phyloP scores from a whole-genome alignment of 169 alveolate species.

The Plasmodium billcollinsi region DNA sequence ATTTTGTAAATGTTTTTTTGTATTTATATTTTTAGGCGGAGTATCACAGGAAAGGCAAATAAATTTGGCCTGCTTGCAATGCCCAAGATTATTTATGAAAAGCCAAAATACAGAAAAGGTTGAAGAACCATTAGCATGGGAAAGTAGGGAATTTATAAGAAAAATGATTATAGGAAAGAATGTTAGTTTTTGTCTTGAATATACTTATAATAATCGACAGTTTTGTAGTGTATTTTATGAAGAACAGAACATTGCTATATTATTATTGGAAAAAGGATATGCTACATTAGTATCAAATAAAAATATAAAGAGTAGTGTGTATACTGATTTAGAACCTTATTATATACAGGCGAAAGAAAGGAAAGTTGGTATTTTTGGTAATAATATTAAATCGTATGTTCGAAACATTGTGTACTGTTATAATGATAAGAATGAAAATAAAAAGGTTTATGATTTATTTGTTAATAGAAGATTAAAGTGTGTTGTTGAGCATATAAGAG shows the following conservation, averaged over 20 bases:
- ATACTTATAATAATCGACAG: conserved; percentile 46
- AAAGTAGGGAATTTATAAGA: conserved; percentile 68
- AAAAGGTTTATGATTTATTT: conserved; percentile 32
- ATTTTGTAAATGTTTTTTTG: neutral
- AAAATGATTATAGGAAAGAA: conserved; percentile 71
- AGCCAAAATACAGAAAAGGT: conserved; percentile 54
- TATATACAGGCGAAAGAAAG: conserved; percentile 46
- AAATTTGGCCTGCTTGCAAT: conserved; percentile 58
- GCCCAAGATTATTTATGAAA: conserved; percentile 58
- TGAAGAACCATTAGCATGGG: conserved; percentile 78
- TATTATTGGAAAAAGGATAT: conserved; percentile 50
- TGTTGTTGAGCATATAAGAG: conserved; percentile 65
- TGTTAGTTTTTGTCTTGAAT: conserved; percentile 52
- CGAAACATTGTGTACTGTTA: conserved; percentile 51
- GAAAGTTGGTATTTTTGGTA: conserved; percentile 66
- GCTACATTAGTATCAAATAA: conserved; percentile 59
- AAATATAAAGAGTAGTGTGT: conserved; percentile 59
- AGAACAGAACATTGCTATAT: conserved; percentile 33
- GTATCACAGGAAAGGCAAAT: conserved; percentile 68
- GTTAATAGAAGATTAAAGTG: conserved; percentile 33
- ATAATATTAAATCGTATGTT: conserved; percentile 40
- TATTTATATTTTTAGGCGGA: conserved; percentile 17
- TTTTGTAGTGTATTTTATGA: conserved; percentile 69
- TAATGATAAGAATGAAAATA: conserved; percentile 61
- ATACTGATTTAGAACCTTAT: conserved; percentile 42